These are phyloP conservation scores for Cryphonectria japonica DNA, from an alignment of 2,329 filamentous ascomycete genomes.

Conservation along the genomic window DNA sequence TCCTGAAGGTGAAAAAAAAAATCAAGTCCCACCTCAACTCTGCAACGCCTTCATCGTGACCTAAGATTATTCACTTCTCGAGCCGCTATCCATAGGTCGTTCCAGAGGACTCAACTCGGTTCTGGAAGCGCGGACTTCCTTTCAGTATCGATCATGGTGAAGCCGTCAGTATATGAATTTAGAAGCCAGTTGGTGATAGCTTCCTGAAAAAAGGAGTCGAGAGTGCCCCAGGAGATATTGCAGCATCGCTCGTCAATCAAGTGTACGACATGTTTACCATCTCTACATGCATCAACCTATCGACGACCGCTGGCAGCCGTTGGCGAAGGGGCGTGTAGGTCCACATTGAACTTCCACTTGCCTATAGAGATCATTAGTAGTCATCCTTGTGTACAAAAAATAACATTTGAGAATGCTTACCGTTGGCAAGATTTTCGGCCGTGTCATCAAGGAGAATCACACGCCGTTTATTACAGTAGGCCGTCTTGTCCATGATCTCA, in stretches of 20 bases:
- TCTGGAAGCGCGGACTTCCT: neutral
- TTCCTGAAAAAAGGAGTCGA: neutral
- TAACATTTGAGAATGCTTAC: slow-evolving; percentile 53
- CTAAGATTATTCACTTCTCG: neutral
- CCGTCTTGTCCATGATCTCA: slow-evolving; percentile 97
- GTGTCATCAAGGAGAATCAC: slow-evolving; percentile 91
- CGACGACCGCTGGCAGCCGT: slow-evolving; percentile 33
- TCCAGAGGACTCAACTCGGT: neutral
- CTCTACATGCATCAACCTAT: slow-evolving; percentile 26
- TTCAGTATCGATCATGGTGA: neutral
- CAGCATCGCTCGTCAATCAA: neutral
- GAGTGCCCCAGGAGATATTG: neutral
- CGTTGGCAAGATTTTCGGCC: slow-evolving; percentile 85
- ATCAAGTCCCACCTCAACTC: neutral
- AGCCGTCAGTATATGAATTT: neutral
- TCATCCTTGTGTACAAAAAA: neutral
- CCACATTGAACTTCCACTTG: slow-evolving; percentile 51
- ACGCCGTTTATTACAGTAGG: slow-evolving; percentile 91
- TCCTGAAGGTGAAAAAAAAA: neutral
- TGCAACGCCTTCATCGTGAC: slow-evolving; percentile 1
- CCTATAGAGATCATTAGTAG: slow-evolving; percentile 41
- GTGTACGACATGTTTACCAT: neutral
- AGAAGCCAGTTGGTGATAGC: neutral
- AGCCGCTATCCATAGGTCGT: neutral
- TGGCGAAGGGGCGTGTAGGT: slow-evolving; percentile 34